Percentiles rank a stretch among this genome's conserved stretches.
phyloP scores from a whole-genome alignment of 352 stramenopile species.

The Pythium brachiatum region DNA sequence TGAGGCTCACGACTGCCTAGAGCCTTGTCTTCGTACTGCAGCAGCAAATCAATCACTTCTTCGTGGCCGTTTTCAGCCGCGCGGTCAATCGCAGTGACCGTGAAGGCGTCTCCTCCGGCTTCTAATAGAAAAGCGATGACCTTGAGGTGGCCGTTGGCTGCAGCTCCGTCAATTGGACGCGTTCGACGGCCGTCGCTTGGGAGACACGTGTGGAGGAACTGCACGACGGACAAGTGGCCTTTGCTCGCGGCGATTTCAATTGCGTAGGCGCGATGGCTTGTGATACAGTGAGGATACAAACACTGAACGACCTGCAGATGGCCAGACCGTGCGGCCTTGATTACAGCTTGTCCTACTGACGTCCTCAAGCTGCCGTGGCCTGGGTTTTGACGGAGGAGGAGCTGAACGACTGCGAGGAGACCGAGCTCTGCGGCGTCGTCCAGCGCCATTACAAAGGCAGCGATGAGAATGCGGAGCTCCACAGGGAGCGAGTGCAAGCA shows the following conservation, averaged over 20 bases:
- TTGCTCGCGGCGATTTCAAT: constrained; percentile 33
- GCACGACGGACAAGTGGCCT: constrained; percentile 25
- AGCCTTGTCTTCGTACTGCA: constrained; percentile 27
- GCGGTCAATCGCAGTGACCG: constrained; percentile 38
- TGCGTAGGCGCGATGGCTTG: constrained; percentile 31
- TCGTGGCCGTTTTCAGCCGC: constrained; percentile 39
- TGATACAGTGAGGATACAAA: constrained; percentile 29
- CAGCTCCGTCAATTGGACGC: constrained; percentile 21
- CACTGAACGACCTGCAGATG: constrained; percentile 36
- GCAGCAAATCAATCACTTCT: constrained; percentile 31
- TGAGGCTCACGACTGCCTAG: constrained; percentile 9
- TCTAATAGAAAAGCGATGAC: constrained; percentile 40
- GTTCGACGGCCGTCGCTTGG: constrained; percentile 2
- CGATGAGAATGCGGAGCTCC: constrained; percentile 31
- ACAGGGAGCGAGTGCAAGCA: constrained; percentile 10
- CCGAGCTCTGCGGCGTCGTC: constrained; percentile 16
- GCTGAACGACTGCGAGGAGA: constrained; percentile 18
- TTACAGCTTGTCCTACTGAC: background rate
- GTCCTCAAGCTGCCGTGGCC: background rate
- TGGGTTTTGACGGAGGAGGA: background rate
- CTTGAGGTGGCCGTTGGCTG: constrained; percentile 12
- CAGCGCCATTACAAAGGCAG: constrained; percentile 32
- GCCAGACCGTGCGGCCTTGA: background rate
- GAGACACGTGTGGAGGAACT: constrained; percentile 11
- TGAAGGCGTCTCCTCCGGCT: constrained; percentile 30